Percentiles rank a stretch among this genome's conserved stretches.
These are phyloP conservation scores for Cicer bijugum DNA, from an alignment of 306 rosid species.

Conservation along the genomic window DNA sequence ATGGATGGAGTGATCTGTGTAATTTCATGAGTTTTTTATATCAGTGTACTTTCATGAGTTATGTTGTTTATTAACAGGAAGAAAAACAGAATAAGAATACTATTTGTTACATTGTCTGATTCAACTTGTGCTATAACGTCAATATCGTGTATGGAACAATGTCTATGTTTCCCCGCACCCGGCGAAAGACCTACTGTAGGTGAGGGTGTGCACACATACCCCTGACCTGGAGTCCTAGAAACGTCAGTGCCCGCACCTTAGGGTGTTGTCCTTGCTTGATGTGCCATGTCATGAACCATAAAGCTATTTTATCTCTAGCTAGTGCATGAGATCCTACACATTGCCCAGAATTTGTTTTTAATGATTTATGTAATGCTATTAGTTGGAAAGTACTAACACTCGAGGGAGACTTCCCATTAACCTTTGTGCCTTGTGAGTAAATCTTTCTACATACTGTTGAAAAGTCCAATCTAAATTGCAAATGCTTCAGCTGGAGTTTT, in stretches of 20 bases:
- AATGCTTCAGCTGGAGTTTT: neutral
- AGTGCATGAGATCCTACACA: neutral
- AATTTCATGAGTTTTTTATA: neutral
- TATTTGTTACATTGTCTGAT: neutral
- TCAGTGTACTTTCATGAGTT: neutral
- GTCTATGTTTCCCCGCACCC: neutral
- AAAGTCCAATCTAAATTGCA: neutral
- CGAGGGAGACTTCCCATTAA: neutral
- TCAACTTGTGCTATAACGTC: neutral
- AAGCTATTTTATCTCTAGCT: neutral
- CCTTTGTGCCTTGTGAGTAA: neutral
- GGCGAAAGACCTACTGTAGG: too few species aligned
- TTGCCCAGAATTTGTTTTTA: neutral
- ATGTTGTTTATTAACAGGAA: neutral
- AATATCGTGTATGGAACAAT: neutral
- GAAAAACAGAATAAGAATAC: constrained; percentile 13
- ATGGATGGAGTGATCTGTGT: constrained; percentile 27
- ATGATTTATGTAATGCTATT: too few species aligned
- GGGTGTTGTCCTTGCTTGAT: neutral
- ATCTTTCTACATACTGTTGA: neutral
- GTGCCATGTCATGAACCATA: neutral
- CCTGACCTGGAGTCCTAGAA: too few species aligned
- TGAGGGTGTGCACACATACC: too few species aligned
- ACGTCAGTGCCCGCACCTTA: neutral
- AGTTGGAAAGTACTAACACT: neutral